phyloP scores from a whole-genome alignment of 768 basidiomycete species.

The Trichaptum fuscoviolaceum region DNA sequence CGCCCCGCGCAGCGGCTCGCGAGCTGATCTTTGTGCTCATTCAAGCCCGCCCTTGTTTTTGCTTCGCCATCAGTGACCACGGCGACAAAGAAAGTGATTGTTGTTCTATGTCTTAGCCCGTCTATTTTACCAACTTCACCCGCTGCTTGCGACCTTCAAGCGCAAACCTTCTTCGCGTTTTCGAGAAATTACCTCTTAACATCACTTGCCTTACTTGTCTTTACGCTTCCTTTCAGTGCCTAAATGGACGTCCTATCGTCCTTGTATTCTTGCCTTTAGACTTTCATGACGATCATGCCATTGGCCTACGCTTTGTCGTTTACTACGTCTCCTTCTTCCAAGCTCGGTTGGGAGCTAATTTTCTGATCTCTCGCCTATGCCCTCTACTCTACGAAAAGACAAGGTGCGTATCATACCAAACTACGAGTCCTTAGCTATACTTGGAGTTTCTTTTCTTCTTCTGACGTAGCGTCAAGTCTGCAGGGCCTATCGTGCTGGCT shows the following conservation, averaged over 20 bases:
- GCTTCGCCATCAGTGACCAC: background rate
- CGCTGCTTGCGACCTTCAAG: background rate
- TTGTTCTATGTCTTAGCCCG: background rate
- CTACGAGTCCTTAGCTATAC: background rate
- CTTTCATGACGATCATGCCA: background rate
- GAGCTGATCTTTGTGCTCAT: background rate
- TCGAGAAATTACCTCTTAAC: background rate
- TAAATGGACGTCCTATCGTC: background rate
- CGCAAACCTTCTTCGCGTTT: slow-evolving; percentile 1
- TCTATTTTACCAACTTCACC: background rate
- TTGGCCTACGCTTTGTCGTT: background rate
- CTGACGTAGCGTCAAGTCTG: background rate
- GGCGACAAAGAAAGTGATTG: background rate
- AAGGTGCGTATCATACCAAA: background rate
- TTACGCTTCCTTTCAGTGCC: background rate
- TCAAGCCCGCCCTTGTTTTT: slow-evolving; percentile 1
- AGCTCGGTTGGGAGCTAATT: background rate
- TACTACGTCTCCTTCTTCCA: background rate
- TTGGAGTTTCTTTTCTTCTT: background rate
- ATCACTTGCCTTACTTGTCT: background rate
- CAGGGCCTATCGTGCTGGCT: slow-evolving; percentile 1
- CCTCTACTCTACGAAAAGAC: background rate
- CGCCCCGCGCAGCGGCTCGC: slow-evolving; percentile 1
- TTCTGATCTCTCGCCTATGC: background rate
- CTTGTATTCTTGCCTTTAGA: slow-evolving; percentile 1